These are phyloP conservation scores for Astragalus glycyphyllos DNA, from an alignment of 306 rosid species.

Conservation along the genomic window DNA sequence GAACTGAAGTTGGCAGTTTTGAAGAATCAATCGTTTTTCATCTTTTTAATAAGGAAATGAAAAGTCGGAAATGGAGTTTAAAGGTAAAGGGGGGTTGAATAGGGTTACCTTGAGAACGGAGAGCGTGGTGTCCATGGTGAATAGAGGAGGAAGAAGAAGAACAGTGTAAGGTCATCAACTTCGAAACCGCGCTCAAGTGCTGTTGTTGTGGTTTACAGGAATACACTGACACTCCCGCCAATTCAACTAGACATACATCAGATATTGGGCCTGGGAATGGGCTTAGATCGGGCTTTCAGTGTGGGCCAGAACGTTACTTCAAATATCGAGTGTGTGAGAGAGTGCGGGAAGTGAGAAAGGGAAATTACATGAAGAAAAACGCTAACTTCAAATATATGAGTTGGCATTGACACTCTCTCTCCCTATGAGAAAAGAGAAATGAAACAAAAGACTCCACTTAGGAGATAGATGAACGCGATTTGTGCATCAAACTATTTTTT, in stretches of 20 bases:
- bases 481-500: too few species aligned
- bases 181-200: background rate
- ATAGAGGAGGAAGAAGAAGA: slow-evolving; percentile 16
- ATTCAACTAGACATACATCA: background rate
- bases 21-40: slow-evolving; percentile 13
- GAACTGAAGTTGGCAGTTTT: slow-evolving; percentile 5
- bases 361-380: too few species aligned
- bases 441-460: too few species aligned
- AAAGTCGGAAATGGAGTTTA: background rate
- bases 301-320: too few species aligned
- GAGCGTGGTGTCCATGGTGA: slow-evolving; percentile 48
- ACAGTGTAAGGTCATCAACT: background rate
- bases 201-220: background rate
- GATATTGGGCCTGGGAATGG: slow-evolving; percentile 8
- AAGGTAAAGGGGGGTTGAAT: background rate
- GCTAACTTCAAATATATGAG: too few species aligned
- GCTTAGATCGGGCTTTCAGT: too few species aligned
- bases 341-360: too few species aligned
- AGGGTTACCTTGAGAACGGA: slow-evolving; percentile 64
- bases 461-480: too few species aligned
- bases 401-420: too few species aligned
- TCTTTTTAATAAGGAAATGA: background rate
- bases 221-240: slow-evolving; percentile 41
- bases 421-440: too few species aligned
- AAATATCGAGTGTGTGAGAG: too few species aligned